Evolutionary conservation across 768 basidiomycete genomes (phyloP).

Genomic region (Termitomyces heimii): DNA sequence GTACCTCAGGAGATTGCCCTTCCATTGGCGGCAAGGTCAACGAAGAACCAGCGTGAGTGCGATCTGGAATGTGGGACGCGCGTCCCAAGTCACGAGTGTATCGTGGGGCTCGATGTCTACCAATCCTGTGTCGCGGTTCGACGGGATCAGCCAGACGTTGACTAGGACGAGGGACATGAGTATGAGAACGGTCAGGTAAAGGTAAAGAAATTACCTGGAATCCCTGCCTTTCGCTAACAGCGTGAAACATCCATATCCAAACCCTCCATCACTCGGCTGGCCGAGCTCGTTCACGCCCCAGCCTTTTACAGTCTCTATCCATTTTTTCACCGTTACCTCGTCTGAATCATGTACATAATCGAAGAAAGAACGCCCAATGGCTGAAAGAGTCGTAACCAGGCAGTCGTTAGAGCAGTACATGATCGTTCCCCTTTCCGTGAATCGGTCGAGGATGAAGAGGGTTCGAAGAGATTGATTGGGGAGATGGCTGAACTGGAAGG

Average conservation of each 20-base stretch:
- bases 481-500: constrained; percentile 54
- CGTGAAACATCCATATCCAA: constrained; percentile 72
- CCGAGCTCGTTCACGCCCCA: constrained; percentile 85
- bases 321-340: constrained; percentile 60
- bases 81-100: constrained; percentile 11
- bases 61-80: constrained; percentile 8
- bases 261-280: constrained; percentile 79
- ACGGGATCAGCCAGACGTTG: constrained; percentile 28
- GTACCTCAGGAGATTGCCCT: constrained; percentile 33
- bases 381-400: constrained; percentile 50
- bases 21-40: constrained; percentile 11
- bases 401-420: constrained; percentile 72
- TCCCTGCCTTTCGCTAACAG: constrained; percentile 55
- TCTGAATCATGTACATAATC: constrained; percentile 67
- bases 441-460: constrained; percentile 78
- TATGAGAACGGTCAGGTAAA: constrained; percentile 1
- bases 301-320: constrained; percentile 74
- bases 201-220: constrained; percentile 35
- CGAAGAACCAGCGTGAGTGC: constrained; percentile 3
- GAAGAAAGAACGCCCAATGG: constrained; percentile 64
- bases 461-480: constrained; percentile 69
- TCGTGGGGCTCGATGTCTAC: constrained; percentile 11
- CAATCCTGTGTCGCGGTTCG: constrained; percentile 6
- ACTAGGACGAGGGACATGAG: constrained; percentile 11
- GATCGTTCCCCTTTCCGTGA: constrained; percentile 58